Percentiles rank a stretch among this genome's conserved stretches.
Evolutionary conservation across 192 early-diverging fungal genomes (phyloP).

Genomic region (Chytriomyces confervae): DNA sequence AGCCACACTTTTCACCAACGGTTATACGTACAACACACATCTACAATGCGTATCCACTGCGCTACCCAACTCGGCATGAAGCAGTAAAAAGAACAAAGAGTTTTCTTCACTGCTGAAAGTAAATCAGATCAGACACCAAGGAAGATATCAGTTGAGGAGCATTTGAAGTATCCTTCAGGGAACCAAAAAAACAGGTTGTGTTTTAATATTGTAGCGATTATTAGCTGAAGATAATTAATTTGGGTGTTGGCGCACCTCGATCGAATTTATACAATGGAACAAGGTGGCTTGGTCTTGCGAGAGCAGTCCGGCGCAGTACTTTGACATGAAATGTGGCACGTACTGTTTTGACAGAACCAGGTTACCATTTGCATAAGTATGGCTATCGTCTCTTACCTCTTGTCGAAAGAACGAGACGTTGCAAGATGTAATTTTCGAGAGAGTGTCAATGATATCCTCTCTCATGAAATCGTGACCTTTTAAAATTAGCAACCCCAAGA

Average conservation of each 20-base stretch:
- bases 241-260: background rate
- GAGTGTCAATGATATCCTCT: slow-evolving; percentile 25
- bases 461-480: slow-evolving; percentile 29
- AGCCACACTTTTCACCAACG: background rate
- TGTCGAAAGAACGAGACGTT: slow-evolving; percentile 7
- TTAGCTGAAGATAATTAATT: background rate
- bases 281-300: slow-evolving; percentile 15
- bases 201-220: background rate
- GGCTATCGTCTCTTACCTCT: background rate
- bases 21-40: background rate
- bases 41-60: too few relatives aligned
- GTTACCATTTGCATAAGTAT: background rate
- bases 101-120: background rate
- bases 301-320: slow-evolving; percentile 11
- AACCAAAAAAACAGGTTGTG: too few relatives aligned
- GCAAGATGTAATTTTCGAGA: slow-evolving; percentile 24
- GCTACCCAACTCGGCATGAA: too few relatives aligned
- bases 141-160: slow-evolving; percentile 3
- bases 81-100: too few relatives aligned
- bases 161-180: background rate
- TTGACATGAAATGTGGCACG: slow-evolving; percentile 24
- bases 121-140: background rate
- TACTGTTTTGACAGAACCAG: slow-evolving; percentile 1
- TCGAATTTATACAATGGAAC: slow-evolving; percentile 6
- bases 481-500: slow-evolving; percentile 27